phyloP scores from a whole-genome alignment of 495 filamentous ascomycete species.

The Penicillium bovifimosum region DNA sequence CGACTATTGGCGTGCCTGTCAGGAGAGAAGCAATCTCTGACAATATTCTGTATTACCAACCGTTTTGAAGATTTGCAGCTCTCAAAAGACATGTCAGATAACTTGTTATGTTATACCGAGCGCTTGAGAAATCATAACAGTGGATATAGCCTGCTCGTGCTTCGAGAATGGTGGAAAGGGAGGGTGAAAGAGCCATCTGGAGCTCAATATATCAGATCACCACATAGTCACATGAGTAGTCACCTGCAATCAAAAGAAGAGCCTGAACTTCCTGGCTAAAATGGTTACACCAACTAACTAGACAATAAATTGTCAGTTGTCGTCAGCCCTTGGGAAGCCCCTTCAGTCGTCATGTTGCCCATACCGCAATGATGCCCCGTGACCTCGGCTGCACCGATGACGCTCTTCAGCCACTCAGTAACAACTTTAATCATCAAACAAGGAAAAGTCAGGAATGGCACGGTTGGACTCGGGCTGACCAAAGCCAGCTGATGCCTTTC shows the following conservation, averaged over 20 bases:
- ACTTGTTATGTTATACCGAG: neutral
- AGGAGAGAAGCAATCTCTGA: neutral
- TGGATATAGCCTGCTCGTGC: too few species aligned
- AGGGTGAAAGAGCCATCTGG: neutral
- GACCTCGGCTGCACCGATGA: conserved; percentile 7
- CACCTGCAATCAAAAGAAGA: neutral
- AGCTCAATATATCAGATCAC: neutral
- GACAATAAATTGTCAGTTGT: neutral
- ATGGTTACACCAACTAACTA: too few species aligned
- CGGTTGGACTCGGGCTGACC: neutral
- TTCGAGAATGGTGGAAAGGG: neutral
- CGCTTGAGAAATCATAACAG: neutral
- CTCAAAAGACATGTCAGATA: conserved; percentile 5
- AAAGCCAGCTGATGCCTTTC: neutral
- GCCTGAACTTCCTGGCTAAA: neutral
- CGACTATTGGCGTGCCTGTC: neutral
- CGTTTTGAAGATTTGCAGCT: neutral
- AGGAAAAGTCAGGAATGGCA: neutral
- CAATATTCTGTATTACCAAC: conserved; percentile 4
- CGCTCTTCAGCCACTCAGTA: neutral
- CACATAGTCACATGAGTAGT: neutral
- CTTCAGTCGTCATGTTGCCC: neutral
- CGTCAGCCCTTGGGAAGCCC: neutral
- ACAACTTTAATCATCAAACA: conserved; percentile 5
- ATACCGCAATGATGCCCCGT: neutral